phyloP scores from a whole-genome alignment of 805 yeast genomes.

The Limtongia smithiae region DNA sequence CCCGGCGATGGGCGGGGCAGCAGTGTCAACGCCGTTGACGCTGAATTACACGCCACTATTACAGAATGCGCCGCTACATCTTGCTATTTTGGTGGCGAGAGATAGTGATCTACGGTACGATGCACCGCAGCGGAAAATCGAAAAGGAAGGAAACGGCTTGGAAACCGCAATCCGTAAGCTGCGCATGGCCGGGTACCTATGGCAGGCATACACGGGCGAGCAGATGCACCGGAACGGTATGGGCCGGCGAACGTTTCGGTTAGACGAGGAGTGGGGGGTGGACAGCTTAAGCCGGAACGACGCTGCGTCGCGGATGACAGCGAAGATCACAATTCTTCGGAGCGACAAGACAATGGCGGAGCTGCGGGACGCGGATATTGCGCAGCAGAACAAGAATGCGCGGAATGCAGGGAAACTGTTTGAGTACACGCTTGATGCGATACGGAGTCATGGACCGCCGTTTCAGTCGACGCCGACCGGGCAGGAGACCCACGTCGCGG shows the following conservation, averaged over 20 bases:
- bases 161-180: conserved; percentile 70
- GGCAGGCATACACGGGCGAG: conserved; percentile 89
- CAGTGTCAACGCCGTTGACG: conserved; percentile 29
- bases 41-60: conserved; percentile 54
- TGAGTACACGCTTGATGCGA: conserved; percentile 72
- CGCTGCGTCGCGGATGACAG: conserved; percentile 48
- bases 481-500: conserved; percentile 72
- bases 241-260: conserved; percentile 73
- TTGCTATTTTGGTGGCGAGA: conserved; percentile 69
- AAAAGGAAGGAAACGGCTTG: conserved; percentile 59
- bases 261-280: conserved; percentile 59
- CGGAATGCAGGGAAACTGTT: conserved; percentile 71
- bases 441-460: conserved; percentile 54
- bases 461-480: conserved; percentile 38
- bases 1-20: neutral
- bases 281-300: conserved; percentile 54
- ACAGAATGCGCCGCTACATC: conserved; percentile 72
- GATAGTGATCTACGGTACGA: conserved; percentile 75
- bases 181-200: conserved; percentile 76
- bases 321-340: conserved; percentile 74
- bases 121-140: conserved; percentile 38
- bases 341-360: conserved; percentile 62
- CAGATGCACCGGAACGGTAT: conserved; percentile 78
- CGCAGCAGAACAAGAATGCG: conserved; percentile 82
- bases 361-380: conserved; percentile 70